Conservation (phyloP, 139 green algal genomes). For the Chlorella sp. region DNA sequence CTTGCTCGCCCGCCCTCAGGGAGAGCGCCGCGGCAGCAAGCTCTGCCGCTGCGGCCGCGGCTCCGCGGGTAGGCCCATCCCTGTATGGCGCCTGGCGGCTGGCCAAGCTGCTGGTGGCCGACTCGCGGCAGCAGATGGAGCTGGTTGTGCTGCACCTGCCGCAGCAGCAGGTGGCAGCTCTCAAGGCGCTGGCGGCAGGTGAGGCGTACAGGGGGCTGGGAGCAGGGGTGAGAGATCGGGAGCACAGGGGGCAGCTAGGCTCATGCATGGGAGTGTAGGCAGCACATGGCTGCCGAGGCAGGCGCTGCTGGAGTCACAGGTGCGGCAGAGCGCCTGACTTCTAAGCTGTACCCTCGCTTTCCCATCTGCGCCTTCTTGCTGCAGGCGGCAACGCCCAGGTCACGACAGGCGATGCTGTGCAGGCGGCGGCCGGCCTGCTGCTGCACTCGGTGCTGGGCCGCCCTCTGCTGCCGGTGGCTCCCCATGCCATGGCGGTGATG, state of each 20-base stretch:
- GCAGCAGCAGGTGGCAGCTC: background rate
- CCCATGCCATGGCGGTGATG: background rate
- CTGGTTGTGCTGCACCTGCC: conserved; percentile 8
- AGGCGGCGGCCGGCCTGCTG: conserved; percentile 8
- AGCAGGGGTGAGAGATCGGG: background rate
- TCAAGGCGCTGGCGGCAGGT: conserved; percentile 17
- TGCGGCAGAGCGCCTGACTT: too few relatives aligned
- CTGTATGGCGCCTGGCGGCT: conserved; percentile 14
- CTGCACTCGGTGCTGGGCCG: background rate
- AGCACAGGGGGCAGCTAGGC: too few relatives aligned
- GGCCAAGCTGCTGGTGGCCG: background rate
- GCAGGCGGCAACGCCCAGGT: background rate
- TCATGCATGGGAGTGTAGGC: too few relatives aligned
- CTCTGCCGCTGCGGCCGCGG: background rate
- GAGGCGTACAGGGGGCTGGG: background rate
- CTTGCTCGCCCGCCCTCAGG: background rate
- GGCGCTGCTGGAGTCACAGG: too few relatives aligned
- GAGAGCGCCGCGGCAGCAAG: background rate
- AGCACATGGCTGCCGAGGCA: too few relatives aligned
- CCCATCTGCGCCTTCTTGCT: too few relatives aligned
- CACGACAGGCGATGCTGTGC: conserved; percentile 9
- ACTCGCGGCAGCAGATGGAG: background rate
- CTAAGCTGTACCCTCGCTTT: too few relatives aligned
- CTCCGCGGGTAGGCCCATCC: background rate
- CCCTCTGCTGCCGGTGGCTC: background rate